Base-by-base conservation (phyloP, 2,329 filamentous ascomycete genomes). In the Sarocladium brachiariae region DNA sequence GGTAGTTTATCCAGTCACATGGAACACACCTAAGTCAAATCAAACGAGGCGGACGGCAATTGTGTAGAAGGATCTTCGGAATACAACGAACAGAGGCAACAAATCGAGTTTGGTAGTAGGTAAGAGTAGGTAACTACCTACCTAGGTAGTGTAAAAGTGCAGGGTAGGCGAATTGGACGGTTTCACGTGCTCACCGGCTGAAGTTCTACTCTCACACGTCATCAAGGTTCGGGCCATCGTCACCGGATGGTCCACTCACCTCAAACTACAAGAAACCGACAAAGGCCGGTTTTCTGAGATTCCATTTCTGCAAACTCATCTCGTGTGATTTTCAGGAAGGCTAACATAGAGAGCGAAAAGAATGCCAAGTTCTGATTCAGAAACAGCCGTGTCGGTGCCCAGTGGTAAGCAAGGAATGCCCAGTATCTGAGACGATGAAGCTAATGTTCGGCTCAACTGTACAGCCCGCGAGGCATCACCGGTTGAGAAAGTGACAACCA, bases 401-500 rank as follows among this genome's bases (percentile, higher is more conserved):
- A 45, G 27, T 45, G 39, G 39, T 45, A 30, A 27, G 35, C 4
- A 16, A 35, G 6, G 18, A 35, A 16, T n/a, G 23, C 19, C 16
- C 39, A n/a, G 21, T 10, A 4, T 3, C 23, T 3, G 10, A 45
- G 10, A 23, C n/a, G 8, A 27, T 27, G n/a, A 18, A 45, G 34
- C 34, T 13, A n/a, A 30, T 4, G 39, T 13, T 45, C n/a, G 27
- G 9, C 14, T 27, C n/a, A 27, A 25, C 6, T 14, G 14, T 41
- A 27, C 18, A 48, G 45, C 25, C 16, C 45, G 34, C 7, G 45
- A 48, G 9, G 27, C 34, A 5, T 8, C 35, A 6, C 21, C 54
- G 13, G 53, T 56, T 49, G 56, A 60, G 50, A 61, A 61, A 46
- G 57, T 58, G 41, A 55, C 54, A 19, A 56, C 54, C 11, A 51